Conservation (phyloP, 768 basidiomycete species). For the Cantharellus anzutake region DNA sequence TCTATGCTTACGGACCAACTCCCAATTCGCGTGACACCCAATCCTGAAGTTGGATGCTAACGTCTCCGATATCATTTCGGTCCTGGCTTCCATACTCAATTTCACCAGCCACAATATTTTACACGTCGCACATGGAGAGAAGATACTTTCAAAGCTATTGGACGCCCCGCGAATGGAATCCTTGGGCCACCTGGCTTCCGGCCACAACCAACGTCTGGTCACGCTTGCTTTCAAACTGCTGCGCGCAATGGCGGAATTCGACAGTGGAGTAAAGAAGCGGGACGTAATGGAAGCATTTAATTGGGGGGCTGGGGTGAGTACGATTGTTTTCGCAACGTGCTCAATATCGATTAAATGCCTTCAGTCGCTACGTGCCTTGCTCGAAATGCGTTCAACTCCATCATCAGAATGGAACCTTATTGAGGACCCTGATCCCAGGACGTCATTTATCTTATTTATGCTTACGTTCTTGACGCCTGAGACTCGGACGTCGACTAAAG, state of each 20-base stretch:
- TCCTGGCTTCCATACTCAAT: slow-evolving; percentile 39
- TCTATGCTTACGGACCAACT: slow-evolving; percentile 1
- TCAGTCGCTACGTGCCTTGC: slow-evolving; percentile 45
- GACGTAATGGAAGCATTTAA: slow-evolving; percentile 46
- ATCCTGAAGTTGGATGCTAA: too few species aligned
- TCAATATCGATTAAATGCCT: slow-evolving; percentile 1
- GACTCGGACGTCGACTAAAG: slow-evolving; percentile 33
- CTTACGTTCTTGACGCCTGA: slow-evolving; percentile 46
- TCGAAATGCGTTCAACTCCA: slow-evolving; percentile 39
- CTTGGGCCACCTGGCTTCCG: slow-evolving; percentile 42
- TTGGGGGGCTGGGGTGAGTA: slow-evolving; percentile 56
- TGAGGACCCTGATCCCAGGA: slow-evolving; percentile 46
- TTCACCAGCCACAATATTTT: slow-evolving; percentile 45
- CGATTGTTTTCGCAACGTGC: not conserved
- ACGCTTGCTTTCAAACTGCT: slow-evolving; percentile 47
- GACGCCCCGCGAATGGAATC: slow-evolving; percentile 34
- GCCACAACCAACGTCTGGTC: slow-evolving; percentile 43
- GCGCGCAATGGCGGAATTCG: slow-evolving; percentile 40
- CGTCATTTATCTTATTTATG: slow-evolving; percentile 51
- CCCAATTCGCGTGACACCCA: not conserved
- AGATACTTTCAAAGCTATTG: slow-evolving; percentile 43
- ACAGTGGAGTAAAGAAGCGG: slow-evolving; percentile 44
- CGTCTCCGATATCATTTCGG: slow-evolving; percentile 23
- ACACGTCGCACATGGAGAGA: slow-evolving; percentile 41
- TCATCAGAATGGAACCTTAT: slow-evolving; percentile 2